Evolutionary conservation across 2,329 filamentous ascomycete genomes (phyloP).

Genomic region (Ilyonectria robusta): DNA sequence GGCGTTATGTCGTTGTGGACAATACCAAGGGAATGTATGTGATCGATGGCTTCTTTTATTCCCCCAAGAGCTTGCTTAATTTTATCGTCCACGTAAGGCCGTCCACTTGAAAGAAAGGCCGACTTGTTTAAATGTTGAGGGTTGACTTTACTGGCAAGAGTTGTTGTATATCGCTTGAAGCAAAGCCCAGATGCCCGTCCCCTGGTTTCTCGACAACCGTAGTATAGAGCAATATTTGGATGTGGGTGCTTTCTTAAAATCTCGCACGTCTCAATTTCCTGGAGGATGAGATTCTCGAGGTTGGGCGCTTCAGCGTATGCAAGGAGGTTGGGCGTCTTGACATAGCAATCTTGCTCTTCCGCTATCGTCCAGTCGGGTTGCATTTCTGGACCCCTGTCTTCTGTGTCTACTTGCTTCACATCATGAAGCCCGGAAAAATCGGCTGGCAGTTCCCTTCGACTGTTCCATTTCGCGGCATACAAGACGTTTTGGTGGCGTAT

Average conservation of each 20-base stretch:
- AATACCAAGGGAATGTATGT: constrained; percentile 14
- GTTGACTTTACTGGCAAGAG: neutral
- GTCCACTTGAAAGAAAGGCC: neutral
- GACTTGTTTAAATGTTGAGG: neutral
- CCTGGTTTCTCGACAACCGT: neutral
- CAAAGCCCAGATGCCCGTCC: neutral
- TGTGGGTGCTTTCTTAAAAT: constrained; percentile 8
- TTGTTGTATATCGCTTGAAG: neutral
- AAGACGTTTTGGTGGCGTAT: too few relatives aligned
- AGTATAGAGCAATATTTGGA: constrained; percentile 5
- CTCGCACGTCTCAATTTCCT: constrained; percentile 1
- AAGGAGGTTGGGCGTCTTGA: neutral
- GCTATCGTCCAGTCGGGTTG: too few relatives aligned
- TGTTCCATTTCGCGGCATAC: neutral
- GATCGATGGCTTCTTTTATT: neutral
- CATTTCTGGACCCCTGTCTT: too few relatives aligned
- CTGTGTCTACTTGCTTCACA: too few relatives aligned
- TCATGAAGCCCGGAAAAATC: too few relatives aligned
- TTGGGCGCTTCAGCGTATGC: neutral
- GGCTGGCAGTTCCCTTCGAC: too few relatives aligned
- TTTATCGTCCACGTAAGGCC: neutral
- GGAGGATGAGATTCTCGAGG: neutral
- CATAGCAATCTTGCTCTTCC: too few relatives aligned
- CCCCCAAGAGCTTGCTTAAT: constrained; percentile 2
- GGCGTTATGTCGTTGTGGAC: constrained; percentile 19